These are phyloP conservation scores for Chlorencoelia australis DNA, from an alignment of 2,329 filamentous ascomycete genomes.

Conservation along the genomic window DNA sequence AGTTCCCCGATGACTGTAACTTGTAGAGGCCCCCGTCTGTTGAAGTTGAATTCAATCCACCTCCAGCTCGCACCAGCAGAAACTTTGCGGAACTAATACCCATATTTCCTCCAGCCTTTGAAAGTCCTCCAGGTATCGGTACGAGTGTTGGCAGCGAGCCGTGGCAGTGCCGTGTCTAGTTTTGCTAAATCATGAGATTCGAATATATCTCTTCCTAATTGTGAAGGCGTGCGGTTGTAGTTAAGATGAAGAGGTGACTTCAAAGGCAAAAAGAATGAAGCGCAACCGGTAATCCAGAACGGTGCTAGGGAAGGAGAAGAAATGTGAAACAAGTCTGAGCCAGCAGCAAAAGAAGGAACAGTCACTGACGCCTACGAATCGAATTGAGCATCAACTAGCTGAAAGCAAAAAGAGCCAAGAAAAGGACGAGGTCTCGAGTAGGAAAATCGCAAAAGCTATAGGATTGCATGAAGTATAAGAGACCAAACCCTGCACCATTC, in stretches of 20 bases:
- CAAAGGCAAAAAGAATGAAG: conserved; percentile 13
- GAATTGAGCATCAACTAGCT: conserved; percentile 20
- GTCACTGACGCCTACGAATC: conserved; percentile 19
- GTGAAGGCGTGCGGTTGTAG: conserved; percentile 10
- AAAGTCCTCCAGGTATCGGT: conserved; percentile 9
- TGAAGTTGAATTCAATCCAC: conserved; percentile 6
- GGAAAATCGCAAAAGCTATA: conserved; percentile 15
- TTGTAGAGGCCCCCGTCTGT: conserved; percentile 7
- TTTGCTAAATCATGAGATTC: conserved; percentile 26
- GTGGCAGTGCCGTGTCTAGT: conserved; percentile 20
- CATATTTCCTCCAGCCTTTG: conserved; percentile 12
- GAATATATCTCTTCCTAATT: conserved; percentile 11
- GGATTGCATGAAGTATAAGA: conserved; percentile 27
- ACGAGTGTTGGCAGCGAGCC: conserved; percentile 22
- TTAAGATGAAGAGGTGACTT: conserved; percentile 5
- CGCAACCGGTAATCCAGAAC: conserved; percentile 22
- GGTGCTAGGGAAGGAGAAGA: conserved; percentile 21
- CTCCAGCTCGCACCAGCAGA: conserved; percentile 14
- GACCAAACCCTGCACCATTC: conserved; percentile 14
- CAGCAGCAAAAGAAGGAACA: conserved; percentile 25
- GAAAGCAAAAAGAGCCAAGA: conserved; percentile 18
- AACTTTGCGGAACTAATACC: conserved; percentile 17
- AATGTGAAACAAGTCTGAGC: conserved; percentile 20
- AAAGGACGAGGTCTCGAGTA: conserved; percentile 13
- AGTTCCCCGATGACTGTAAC: too few relatives aligned